These are phyloP conservation scores for Candida odintsovae DNA, from an alignment of 805 yeast species.

Conservation along the genomic window DNA sequence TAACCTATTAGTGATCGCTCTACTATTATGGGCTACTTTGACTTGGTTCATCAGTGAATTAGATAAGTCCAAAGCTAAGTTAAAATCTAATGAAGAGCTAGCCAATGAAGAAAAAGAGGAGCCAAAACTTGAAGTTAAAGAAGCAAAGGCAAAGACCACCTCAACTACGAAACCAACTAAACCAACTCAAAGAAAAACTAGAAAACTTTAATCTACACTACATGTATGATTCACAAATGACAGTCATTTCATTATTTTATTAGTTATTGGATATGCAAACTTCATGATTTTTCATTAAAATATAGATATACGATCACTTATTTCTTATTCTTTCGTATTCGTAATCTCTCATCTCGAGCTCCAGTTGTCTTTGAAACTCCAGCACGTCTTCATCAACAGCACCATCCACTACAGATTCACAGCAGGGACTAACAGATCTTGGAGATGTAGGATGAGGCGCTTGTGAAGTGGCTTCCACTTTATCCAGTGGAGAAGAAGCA, in stretches of 20 bases:
- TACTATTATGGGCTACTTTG: slow-evolving; percentile 68
- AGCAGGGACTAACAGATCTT: neutral
- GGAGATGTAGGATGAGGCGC: neutral
- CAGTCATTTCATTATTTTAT: neutral
- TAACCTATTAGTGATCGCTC: slow-evolving; percentile 48
- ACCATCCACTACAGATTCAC: neutral
- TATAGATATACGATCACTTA: neutral
- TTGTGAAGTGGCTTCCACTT: neutral
- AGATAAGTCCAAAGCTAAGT: slow-evolving; percentile 25
- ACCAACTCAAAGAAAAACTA: slow-evolving; percentile 6
- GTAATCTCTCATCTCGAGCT: slow-evolving; percentile 17
- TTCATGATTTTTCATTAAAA: neutral
- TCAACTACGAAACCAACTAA: neutral
- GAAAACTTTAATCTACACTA: slow-evolving; percentile 7
- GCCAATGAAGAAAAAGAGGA: neutral
- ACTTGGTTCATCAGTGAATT: slow-evolving; percentile 86
- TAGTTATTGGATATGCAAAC: neutral
- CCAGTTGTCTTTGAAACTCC: slow-evolving; percentile 19
- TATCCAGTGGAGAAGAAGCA: neutral
- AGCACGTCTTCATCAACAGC: slow-evolving; percentile 16
- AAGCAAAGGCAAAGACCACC: slow-evolving; percentile 1
- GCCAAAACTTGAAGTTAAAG: neutral
- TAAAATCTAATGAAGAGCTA: neutral
- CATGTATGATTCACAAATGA: neutral
- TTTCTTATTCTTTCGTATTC: slow-evolving; percentile 15